phyloP scores from a whole-genome alignment of 805 yeast genomes.

The Lachancea nothofagi region DNA sequence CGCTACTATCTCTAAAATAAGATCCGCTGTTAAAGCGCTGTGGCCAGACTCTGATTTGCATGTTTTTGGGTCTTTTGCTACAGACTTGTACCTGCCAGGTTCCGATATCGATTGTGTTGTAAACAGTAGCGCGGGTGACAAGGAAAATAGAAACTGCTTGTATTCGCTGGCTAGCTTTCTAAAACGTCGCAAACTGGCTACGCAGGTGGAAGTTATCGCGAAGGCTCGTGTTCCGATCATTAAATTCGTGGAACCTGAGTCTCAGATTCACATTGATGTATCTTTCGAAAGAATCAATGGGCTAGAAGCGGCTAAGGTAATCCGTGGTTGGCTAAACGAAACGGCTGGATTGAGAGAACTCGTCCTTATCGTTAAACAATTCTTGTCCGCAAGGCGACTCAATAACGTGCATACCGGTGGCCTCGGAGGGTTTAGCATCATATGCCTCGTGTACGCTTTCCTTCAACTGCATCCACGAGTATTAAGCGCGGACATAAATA shows the following conservation, averaged over 20 bases:
- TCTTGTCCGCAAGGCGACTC: slow-evolving; percentile 66
- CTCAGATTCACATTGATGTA: slow-evolving; percentile 75
- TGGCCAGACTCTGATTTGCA: slow-evolving; percentile 80
- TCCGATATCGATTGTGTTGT: slow-evolving; percentile 95
- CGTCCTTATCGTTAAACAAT: slow-evolving; percentile 78
- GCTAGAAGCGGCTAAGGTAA: slow-evolving; percentile 71
- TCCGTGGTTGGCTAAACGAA: slow-evolving; percentile 63
- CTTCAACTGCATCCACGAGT: slow-evolving; percentile 74
- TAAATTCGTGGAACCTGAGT: slow-evolving; percentile 71
- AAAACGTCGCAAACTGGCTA: slow-evolving; percentile 56
- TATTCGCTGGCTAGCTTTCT: slow-evolving; percentile 70
- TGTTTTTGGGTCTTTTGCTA: slow-evolving; percentile 92
- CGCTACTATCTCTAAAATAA: slow-evolving; percentile 54
- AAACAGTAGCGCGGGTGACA: slow-evolving; percentile 52
- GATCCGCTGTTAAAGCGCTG: slow-evolving; percentile 43
- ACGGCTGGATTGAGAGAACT: slow-evolving; percentile 80
- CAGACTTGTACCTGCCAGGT: slow-evolving; percentile 88
- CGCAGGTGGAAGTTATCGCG: slow-evolving; percentile 76
- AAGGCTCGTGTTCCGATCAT: slow-evolving; percentile 92
- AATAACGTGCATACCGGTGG: slow-evolving; percentile 93
- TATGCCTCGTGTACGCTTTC: slow-evolving; percentile 77
- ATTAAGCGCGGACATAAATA: slow-evolving; percentile 57
- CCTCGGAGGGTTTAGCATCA: slow-evolving; percentile 89
- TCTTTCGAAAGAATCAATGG: slow-evolving; percentile 87
- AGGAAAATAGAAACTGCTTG: slow-evolving; percentile 57